Conservation (phyloP, 106 monocot species). For the Posidonia australis region DNA sequence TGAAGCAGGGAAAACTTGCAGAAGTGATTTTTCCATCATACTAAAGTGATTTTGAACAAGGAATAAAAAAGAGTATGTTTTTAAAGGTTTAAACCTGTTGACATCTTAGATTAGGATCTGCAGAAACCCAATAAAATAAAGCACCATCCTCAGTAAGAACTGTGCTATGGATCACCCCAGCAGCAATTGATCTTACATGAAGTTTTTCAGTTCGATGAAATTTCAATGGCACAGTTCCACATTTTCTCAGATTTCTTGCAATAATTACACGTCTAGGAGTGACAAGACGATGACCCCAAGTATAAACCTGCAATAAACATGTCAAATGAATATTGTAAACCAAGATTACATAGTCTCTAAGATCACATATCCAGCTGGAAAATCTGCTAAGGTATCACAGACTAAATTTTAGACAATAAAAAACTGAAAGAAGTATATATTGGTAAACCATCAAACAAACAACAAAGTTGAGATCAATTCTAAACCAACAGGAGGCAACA, state of each 20-base stretch:
- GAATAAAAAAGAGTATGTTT: too few species aligned
- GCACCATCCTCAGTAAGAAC: conserved; percentile 84
- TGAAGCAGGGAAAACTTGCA: not conserved
- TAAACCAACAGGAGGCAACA: not conserved
- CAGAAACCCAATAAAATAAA: conserved; percentile 87
- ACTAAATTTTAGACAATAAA: too few species aligned
- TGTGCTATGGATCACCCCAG: conserved; percentile 70
- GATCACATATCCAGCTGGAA: too few species aligned
- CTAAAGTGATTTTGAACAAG: too few species aligned
- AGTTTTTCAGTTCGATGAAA: conserved; percentile 76
- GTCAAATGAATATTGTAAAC: too few species aligned
- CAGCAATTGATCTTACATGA: conserved; percentile 68
- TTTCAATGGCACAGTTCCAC: conserved; percentile 51
- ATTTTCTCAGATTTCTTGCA: conserved; percentile 64
- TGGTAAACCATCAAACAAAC: not conserved
- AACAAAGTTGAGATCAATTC: not conserved
- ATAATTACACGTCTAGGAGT: conserved; percentile 79
- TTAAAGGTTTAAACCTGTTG: conserved; percentile 51
- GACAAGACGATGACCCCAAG: conserved; percentile 94
- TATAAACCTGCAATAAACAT: conserved; percentile 51
- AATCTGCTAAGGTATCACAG: too few species aligned
- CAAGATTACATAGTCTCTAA: too few species aligned
- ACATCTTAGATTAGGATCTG: conserved; percentile 88
- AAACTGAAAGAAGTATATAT: too few species aligned
- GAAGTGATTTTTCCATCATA: not conserved